Base-by-base conservation (phyloP, 371 early-diverging fungal genomes). In the Circinella minor region DNA sequence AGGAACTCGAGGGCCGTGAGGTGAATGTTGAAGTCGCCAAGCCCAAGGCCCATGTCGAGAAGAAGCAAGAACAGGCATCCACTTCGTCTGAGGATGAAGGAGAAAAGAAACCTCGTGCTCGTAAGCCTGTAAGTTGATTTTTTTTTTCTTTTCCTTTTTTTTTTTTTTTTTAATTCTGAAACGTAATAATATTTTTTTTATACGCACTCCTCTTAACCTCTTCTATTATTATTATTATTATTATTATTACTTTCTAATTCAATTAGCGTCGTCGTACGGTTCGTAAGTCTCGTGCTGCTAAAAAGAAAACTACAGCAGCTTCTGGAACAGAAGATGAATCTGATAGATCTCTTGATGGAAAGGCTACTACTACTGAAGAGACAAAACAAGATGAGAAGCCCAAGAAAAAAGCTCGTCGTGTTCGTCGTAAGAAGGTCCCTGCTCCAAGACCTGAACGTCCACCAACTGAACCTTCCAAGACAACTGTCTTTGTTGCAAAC, bases 21-120 rank as follows among this genome's bases (percentile, higher is more conserved):
- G 86, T 98, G 82, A 96, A 93, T 77, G 96, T 97, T 54, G 94
- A 97, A 86, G 73, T 89, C 43, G 97, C 97, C 55, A 89, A 89
- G 68, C 92, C 94, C 14, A 66, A 65, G 57, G 57, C 57, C 57
- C 57, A 57, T 57, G 57, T 57, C 36, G 57, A 57, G 57, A 57
- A 57, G 57, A 57, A 57, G 36, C 57, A 57, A 57, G 57, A 57
- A 34, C 57, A 57, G 27, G n/a, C 57, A 51, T 17, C 51, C 1
- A 57, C 57, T 10, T 57, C 57, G 27, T 57, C 57, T 4, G 57
- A 57, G 57, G 57, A 57, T 57, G 57, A 57, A 57, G 57, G 57
- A 6, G 57, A 57, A n/a, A 34, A 18, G 34, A 11, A 65, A 27
- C 55, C 55, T 36, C 66, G 66, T 65, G 7, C 66, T 55, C 66